Base-by-base conservation (phyloP, 352 stramenopile genomes). In the Phytophthora fragariaefolia region DNA sequence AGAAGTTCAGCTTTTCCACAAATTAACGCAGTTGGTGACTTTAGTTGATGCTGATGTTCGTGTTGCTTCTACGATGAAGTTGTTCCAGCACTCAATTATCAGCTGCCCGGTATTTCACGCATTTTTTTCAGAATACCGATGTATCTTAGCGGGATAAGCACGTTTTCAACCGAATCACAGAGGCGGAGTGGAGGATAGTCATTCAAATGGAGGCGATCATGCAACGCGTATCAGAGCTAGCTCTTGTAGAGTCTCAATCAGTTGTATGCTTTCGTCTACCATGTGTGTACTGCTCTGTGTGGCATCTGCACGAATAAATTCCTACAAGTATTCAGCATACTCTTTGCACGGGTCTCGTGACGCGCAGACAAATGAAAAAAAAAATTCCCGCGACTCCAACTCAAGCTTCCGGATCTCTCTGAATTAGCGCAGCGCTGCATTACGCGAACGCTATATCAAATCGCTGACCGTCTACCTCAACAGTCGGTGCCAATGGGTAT, bases 241-340 rank as follows among this genome's bases (percentile, higher is more conserved):
- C 43, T 18, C 43, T 54, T 1, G 54, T 43, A 1, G 54, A 61
- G 18, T 61, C 54, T 23, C 54, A 61, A 30, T 51, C 55, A 1
- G 13, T 43, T 13, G 47, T 18, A 63, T 63, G 26, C 2, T 62
- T 9, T 34, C 27, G 9, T 62, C 55, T 0, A 54, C 28, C 18
- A 26, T 54, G 27, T 54, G 54, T 22, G 43, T 52, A 8, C 18
- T 61, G 13, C 17, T 59, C 4, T 17, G 52, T 2, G 52, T 50
- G 5, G 7, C 22, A 9, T 28, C 23, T 1, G 8, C 30, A 13
- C 12, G 24, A 6, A 59, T 59, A 15, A 50, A 42, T 10, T 59
- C 52, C 0, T 59, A 42, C 24, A 49, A 50, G n/a, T 38, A 38
- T 27, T 12, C 24, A 15, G 7, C n/a, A 7, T 42, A 61, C 6